Evolutionary conservation across 1,284 basidiomycete species (phyloP).

Genomic region (Papiliotrema terrestris): DNA sequence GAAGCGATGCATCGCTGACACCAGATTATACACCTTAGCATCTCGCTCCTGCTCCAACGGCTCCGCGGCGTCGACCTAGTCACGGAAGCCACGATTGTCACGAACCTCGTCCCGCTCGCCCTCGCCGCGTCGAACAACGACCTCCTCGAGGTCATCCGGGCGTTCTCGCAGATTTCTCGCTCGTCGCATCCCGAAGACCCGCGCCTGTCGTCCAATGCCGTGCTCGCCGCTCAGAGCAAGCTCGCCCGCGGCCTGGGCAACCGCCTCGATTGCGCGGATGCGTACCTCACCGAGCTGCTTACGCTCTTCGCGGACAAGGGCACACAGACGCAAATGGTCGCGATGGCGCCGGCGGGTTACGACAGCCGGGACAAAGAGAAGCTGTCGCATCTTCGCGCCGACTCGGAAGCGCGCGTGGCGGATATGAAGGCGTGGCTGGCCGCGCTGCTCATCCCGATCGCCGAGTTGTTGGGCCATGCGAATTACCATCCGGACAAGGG

Average conservation of each 20-base stretch:
- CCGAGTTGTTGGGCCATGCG: constrained; percentile 74
- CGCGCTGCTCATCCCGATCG: constrained; percentile 82
- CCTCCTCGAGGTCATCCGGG: constrained; percentile 79
- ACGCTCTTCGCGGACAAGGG: constrained; percentile 88
- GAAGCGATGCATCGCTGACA: neutral
- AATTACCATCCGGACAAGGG: constrained; percentile 65
- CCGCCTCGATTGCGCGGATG: constrained; percentile 69
- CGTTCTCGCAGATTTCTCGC: constrained; percentile 81
- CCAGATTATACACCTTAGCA: constrained; percentile 75
- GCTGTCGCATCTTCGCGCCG: constrained; percentile 22
- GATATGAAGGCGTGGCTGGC: constrained; percentile 81
- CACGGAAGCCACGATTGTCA: constrained; percentile 85
- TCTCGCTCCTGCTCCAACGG: constrained; percentile 89
- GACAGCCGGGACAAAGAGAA: constrained; percentile 31
- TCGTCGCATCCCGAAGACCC: constrained; percentile 80
- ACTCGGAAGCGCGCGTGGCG: constrained; percentile 29
- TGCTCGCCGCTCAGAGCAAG: constrained; percentile 81
- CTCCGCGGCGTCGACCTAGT: constrained; percentile 76
- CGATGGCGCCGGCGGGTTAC: constrained; percentile 44
- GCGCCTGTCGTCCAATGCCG: constrained; percentile 79
- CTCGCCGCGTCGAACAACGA: constrained; percentile 70
- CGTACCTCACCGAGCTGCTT: constrained; percentile 80
- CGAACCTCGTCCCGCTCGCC: constrained; percentile 86
- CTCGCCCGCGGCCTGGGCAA: constrained; percentile 69
- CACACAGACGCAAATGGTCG: constrained; percentile 78